A percentile compares a stretch with the other conserved stretches of the same genome.
Conservation (phyloP, 2,329 filamentous ascomycete species). For the Aspergillus viridinutans region DNA sequence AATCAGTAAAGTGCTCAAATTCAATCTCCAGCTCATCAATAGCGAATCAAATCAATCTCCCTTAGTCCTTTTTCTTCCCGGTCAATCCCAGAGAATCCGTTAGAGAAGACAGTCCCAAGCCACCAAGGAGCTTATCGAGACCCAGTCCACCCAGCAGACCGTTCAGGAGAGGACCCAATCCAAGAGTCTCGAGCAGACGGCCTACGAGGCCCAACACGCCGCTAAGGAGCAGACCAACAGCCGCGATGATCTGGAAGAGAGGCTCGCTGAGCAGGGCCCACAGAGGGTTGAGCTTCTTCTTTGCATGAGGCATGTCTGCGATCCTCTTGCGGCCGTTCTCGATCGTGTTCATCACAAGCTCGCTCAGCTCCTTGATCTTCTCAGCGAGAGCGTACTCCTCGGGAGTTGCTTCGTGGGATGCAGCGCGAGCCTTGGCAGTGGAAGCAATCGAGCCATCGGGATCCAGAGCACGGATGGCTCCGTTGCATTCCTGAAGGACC, state of each 20-base stretch:
- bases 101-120: constrained; percentile 49
- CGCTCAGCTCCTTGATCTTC: constrained; percentile 76
- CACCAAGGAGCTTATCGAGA: constrained; percentile 48
- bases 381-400: constrained; percentile 85
- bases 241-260: constrained; percentile 86
- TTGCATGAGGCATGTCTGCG: constrained; percentile 85
- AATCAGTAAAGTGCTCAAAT: background rate
- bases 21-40: background rate
- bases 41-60: background rate
- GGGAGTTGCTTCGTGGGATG: constrained; percentile 69
- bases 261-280: constrained; percentile 73
- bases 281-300: constrained; percentile 90
- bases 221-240: constrained; percentile 74
- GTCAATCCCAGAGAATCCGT: constrained; percentile 37
- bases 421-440: constrained; percentile 77
- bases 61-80: background rate
- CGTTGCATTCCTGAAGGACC: constrained; percentile 82
- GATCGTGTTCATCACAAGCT: constrained; percentile 74
- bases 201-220: constrained; percentile 84
- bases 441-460: constrained; percentile 81
- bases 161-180: constrained; percentile 76
- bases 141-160: constrained; percentile 72
- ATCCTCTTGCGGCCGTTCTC: constrained; percentile 86
- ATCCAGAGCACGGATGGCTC: constrained; percentile 79
- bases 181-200: constrained; percentile 72